Evolutionary conservation across 495 filamentous ascomycete species (phyloP).

Genomic region (Aspergillus ostianus): DNA sequence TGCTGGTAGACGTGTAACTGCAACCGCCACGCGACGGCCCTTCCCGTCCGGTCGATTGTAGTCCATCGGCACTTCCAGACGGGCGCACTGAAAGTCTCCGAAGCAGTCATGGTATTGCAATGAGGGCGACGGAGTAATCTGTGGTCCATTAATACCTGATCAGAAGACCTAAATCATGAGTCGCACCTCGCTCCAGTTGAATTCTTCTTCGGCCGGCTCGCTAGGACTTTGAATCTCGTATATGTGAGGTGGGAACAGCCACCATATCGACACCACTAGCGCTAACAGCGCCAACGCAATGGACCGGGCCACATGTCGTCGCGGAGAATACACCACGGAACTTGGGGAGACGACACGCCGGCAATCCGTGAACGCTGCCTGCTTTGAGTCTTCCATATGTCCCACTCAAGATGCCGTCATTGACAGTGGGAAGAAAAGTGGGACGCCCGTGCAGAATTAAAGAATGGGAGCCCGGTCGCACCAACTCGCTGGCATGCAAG

Average conservation of each 20-base stretch:
- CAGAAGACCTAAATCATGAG: too few relatives aligned
- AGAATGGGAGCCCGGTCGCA: not conserved
- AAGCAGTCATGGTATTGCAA: slow-evolving; percentile 42
- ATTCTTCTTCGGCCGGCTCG: slow-evolving; percentile 5
- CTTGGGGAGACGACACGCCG: not conserved
- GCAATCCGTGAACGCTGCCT: not conserved
- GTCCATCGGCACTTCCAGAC: slow-evolving; percentile 58
- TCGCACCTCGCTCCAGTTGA: slow-evolving; percentile 27
- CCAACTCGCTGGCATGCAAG: not conserved
- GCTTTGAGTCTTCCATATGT: slow-evolving; percentile 3
- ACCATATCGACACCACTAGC: slow-evolving; percentile 16
- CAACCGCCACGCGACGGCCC: slow-evolving; percentile 44
- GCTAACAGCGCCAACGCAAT: slow-evolving; percentile 8
- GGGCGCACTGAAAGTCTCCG: slow-evolving; percentile 51
- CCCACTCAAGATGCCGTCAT: not conserved
- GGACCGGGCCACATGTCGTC: slow-evolving; percentile 8
- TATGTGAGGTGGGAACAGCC: slow-evolving; percentile 8
- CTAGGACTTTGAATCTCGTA: not conserved
- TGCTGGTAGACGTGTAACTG: slow-evolving; percentile 51
- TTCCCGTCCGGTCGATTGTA: slow-evolving; percentile 41
- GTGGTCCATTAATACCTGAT: not conserved
- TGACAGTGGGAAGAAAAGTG: not conserved
- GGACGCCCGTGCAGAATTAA: not conserved
- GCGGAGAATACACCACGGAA: not conserved
- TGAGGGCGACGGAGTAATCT: slow-evolving; percentile 29